Evolutionary conservation across 1,139 yeast species (phyloP), one percentile per base, ranked within the genome.

Genomic region (Hemisphaericaspora lyxosophila): DNA sequence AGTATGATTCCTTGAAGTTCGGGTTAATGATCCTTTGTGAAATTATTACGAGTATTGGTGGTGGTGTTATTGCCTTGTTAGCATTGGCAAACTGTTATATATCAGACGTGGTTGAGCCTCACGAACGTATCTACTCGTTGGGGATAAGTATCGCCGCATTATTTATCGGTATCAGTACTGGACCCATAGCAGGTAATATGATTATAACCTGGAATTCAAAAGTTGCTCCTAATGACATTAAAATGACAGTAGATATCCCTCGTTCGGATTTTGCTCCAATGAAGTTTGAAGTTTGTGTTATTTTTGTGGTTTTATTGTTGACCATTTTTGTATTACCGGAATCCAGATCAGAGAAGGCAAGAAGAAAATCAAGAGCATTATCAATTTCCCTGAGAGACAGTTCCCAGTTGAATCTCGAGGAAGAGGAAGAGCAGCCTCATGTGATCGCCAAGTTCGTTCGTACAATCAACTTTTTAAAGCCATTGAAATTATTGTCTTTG

Each of bases 81-180:
- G 71, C 82, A n/a, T 54, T 83, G 22, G 60, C 73, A 12, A 75
- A 75, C 46, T 73, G 86, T 34, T 85, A 83, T 50, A 67, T 83
- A 20, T 67, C 85, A 4, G 94, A 85, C 57, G 75, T 82, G 33
- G 79, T 77, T 11, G 79, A 75, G 12, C 72, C 82, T 1, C 64
- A 63, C 24, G 64, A 72, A 36, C 60, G 92, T 42, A 74, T 78
- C 13, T 72, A 74, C 36, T 63, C 73, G 2, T 62, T 85, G 44
- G 87, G 89, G 0, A 57, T 75, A 26, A 60, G 75, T 22, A 67
- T 73, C 39, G 87, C 89, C 0, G 61, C 76, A 17, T 52, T 83
- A 42, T 82, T 74, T 50, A 64, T 72, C 4, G 90, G 90, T 0
- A 54, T 80, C 45, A 81, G 84, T 1, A 19, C 74, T 12, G 92